phyloP scores from a whole-genome alignment of 176 grass and related monocot species.

The Lolium rigidum region DNA sequence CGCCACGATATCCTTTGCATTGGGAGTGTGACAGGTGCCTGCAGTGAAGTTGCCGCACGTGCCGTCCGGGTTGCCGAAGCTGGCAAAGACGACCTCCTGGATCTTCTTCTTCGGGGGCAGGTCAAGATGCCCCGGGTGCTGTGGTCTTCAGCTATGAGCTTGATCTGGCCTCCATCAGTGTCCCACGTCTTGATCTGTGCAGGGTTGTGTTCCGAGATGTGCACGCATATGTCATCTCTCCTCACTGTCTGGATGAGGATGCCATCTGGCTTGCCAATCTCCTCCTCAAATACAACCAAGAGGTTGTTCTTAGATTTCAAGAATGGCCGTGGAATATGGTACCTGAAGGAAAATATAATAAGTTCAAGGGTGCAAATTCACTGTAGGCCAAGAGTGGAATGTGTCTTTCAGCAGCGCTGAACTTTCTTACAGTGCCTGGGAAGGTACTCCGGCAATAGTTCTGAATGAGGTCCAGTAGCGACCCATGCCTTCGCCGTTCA shows the following conservation, averaged over 20 bases:
- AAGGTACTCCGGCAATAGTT: conserved; percentile 61
- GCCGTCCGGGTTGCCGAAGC: conserved; percentile 82
- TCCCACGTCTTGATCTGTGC: conserved; percentile 62
- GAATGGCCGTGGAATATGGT: conserved; percentile 75
- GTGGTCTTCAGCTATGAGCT: conserved; percentile 50
- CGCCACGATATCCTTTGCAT: conserved; percentile 52
- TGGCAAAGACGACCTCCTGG: conserved; percentile 76
- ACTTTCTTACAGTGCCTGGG: conserved; percentile 71
- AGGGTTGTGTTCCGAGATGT: conserved; percentile 71
- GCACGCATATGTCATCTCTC: conserved; percentile 82
- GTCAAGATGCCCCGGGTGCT: conserved; percentile 58
- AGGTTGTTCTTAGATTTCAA: conserved; percentile 82
- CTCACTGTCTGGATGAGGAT: conserved; percentile 66
- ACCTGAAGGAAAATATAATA: conserved; percentile 50
- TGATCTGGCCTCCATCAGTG: conserved; percentile 56
- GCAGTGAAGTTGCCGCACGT: conserved; percentile 72
- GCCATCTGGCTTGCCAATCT: conserved; percentile 68
- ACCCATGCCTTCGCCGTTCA: conserved; percentile 32
- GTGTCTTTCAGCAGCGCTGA: not conserved
- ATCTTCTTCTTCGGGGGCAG: conserved; percentile 68
- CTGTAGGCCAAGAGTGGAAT: not conserved
- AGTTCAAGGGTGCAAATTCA: conserved; percentile 4
- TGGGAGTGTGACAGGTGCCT: conserved; percentile 68
- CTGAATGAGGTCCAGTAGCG: conserved; percentile 64
- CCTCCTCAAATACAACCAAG: conserved; percentile 86